Conservation (phyloP, 176 grass and related monocot species). For the Ensete glaucum region DNA sequence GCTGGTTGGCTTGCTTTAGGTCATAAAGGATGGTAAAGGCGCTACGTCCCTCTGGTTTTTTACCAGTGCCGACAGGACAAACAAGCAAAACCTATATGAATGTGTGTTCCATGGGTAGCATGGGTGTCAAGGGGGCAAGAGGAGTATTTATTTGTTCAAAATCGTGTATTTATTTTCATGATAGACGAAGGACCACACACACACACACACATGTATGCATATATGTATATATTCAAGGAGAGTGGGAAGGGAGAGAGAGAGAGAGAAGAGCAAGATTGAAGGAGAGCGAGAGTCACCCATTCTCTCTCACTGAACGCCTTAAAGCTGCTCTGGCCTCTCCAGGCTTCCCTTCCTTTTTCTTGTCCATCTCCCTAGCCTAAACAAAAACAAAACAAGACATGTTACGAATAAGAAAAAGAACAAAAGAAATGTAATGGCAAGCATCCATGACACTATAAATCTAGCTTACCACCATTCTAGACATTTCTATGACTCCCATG, state of each 20-base stretch:
- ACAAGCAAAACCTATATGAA: too few species aligned
- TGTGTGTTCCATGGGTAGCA: too few species aligned
- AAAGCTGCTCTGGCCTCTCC: constrained; percentile 87
- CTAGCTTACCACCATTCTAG: not conserved
- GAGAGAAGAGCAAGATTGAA: not conserved
- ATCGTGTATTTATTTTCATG: too few species aligned
- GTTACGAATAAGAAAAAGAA: not conserved
- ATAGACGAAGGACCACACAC: too few species aligned
- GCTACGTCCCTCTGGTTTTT: too few species aligned
- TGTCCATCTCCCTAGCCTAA: constrained; percentile 97
- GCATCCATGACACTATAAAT: not conserved
- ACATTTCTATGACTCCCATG: not conserved
- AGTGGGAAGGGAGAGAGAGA: too few species aligned
- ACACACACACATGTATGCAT: not conserved
- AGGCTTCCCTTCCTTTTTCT: constrained; percentile 88
- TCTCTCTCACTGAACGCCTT: constrained; percentile 90
- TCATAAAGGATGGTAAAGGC: too few species aligned
- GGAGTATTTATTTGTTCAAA: too few species aligned
- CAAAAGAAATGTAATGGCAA: not conserved
- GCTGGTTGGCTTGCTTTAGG: too few species aligned
- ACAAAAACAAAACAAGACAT: constrained; percentile 17
- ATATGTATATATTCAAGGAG: not conserved
- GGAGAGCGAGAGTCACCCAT: constrained; percentile 40
- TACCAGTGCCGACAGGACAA: too few species aligned
- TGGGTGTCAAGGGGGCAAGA: too few species aligned